Base-by-base conservation (phyloP, 768 basidiomycete genomes). In the Pleurotus sapidus region DNA sequence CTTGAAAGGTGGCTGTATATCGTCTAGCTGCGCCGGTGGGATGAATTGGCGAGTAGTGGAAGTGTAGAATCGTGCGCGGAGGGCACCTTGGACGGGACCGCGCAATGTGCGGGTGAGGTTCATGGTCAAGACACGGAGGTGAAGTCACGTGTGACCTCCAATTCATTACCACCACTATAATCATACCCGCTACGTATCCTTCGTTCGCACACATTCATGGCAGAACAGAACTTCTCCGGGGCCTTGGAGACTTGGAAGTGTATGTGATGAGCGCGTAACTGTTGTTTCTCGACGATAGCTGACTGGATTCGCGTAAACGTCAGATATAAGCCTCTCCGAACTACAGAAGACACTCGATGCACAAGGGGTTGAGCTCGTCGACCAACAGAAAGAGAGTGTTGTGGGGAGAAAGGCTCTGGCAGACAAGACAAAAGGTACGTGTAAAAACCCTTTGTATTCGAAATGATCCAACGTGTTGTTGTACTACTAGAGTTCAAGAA, bases 341-440 rank as follows among this genome's bases (percentile, higher is more conserved):
- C 78, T 98, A 24, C 96, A 98, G 74, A 95, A 93, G 76, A 89
- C 87, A 3, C 83, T 99, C 49, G 95, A 98, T 72, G 77, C 82
- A 5, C 96, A 98, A 60, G 95, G 95, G 3, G 81, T 98, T 34
- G 95, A 98, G 72, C 80, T 99, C 12, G 95, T 99, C 18, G 95
- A 98, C 79, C 95, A 95, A 74, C 95, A 98, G 79, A 99, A 98
- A 76, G 96, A 98, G 76, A 93, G 91, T 62, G 81, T 98, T 46
- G 80, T 99, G 2, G 95, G 95, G 8, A 83, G 97, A 43, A 99
- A 98, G 72, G 89, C 87, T 55, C 79, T 99, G 18, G 93, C 96
- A 1, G 97, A 98, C 74, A 89, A 91, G 70, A 99, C 97, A 0
- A 92, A 96, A 78, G 96, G 96, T 91, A n/a, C n/a, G 70, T 51